phyloP scores from a whole-genome alignment of 306 rosid genomes.

The Sechiopsis laciniata region DNA sequence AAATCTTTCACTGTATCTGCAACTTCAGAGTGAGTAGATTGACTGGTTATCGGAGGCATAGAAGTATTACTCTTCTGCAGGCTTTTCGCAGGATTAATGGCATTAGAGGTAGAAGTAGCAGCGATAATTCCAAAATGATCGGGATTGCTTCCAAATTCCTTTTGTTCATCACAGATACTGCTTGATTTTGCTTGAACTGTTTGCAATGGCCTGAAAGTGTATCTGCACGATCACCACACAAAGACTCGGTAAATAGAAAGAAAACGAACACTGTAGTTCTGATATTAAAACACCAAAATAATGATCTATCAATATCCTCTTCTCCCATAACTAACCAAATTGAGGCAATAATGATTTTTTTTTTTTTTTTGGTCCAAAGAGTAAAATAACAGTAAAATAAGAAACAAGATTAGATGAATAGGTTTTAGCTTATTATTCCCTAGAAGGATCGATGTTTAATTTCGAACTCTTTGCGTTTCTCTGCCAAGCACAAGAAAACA shows the following conservation, averaged over 20 bases:
- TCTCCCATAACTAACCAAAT: neutral
- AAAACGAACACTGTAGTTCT: neutral
- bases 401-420: neutral
- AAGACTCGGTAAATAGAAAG: constrained; percentile 21
- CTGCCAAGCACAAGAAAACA: neutral
- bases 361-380: no score
- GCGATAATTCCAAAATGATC: constrained; percentile 29
- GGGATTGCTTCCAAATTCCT: constrained; percentile 37
- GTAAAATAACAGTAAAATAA: neutral
- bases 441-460: neutral
- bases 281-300: neutral
- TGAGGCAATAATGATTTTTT: no score
- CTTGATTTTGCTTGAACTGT: constrained; percentile 31
- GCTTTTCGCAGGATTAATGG: constrained; percentile 37
- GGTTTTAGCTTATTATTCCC: neutral
- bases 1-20: constrained; percentile 56
- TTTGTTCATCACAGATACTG: constrained; percentile 39
- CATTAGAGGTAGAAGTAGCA: constrained; percentile 40
- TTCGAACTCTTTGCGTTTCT: neutral
- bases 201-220: constrained; percentile 53
- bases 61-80: constrained; percentile 39
- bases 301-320: neutral
- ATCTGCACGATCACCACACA: constrained; percentile 47
- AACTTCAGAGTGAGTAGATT: constrained; percentile 58
- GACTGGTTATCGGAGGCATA: constrained; percentile 45